Conservation (phyloP, 257 asterid genomes). For the Petrea volubilis region DNA sequence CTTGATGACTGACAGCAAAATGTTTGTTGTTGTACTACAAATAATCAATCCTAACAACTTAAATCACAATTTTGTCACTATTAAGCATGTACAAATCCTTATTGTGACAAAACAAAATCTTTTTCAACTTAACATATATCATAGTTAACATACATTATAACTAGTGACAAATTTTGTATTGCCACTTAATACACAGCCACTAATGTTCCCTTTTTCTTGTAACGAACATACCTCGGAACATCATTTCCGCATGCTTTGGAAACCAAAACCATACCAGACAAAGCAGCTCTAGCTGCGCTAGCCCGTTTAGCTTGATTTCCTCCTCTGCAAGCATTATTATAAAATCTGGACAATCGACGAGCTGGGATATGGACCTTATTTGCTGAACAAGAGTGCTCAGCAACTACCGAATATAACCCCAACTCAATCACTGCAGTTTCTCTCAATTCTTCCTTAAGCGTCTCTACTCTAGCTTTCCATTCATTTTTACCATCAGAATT, state of each 20-base stretch:
- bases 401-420: slow-evolving; percentile 69
- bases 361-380: slow-evolving; percentile 91
- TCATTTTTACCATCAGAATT: slow-evolving; percentile 41
- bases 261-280: slow-evolving; percentile 83
- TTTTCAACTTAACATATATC: no score
- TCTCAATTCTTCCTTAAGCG: slow-evolving; percentile 83
- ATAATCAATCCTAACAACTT: no score
- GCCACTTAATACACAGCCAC: no score
- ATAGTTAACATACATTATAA: no score
- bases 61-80: no score
- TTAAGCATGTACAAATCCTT: no score
- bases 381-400: slow-evolving; percentile 83
- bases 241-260: slow-evolving; percentile 95
- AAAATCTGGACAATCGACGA: slow-evolving; percentile 78
- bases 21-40: no score
- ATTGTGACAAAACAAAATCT: no score
- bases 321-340: slow-evolving; percentile 58
- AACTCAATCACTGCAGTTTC: slow-evolving; percentile 84
- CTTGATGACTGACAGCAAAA: no score
- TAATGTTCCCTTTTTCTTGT: background rate
- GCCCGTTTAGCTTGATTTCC: slow-evolving; percentile 68
- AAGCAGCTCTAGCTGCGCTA: slow-evolving; percentile 75
- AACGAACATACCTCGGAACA: slow-evolving; percentile 62
- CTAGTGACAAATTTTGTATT: no score
- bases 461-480: slow-evolving; percentile 51